phyloP scores from a whole-genome alignment of 2,329 filamentous ascomycete genomes.

The Geosmithia flava region DNA sequence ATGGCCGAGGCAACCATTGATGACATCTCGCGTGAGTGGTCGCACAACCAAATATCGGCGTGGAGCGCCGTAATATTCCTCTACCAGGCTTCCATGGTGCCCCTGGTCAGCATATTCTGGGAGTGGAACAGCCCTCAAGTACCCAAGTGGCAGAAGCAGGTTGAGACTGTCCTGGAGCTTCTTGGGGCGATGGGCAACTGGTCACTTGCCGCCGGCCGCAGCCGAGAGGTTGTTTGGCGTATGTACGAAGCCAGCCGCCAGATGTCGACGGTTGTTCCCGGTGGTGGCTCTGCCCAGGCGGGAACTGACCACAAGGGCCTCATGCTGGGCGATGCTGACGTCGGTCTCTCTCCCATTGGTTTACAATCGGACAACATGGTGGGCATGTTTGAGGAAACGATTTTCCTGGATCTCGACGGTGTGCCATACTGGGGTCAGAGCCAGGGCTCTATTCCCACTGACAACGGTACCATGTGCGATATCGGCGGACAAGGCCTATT shows the following conservation, averaged over 20 bases:
- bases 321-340: constrained; percentile 22
- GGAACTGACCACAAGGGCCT: constrained; percentile 13
- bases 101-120: constrained; percentile 62
- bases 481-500: constrained; percentile 18
- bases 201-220: constrained; percentile 50
- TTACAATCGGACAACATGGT: constrained; percentile 39
- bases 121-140: constrained; percentile 40
- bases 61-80: constrained; percentile 78
- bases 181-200: constrained; percentile 53
- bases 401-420: constrained; percentile 43
- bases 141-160: constrained; percentile 41
- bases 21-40: constrained; percentile 59
- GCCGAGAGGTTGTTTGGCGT: constrained; percentile 48
- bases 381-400: constrained; percentile 39
- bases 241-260: constrained; percentile 47
- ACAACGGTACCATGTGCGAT: constrained; percentile 11
- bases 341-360: constrained; percentile 39
- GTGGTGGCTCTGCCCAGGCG: constrained; percentile 5
- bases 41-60: constrained; percentile 61
- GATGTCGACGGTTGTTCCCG: constrained; percentile 5
- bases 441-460: constrained; percentile 3
- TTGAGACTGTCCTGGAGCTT: constrained; percentile 45
- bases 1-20: constrained; percentile 60
- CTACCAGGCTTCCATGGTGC: constrained; percentile 71
- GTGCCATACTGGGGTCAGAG: constrained; percentile 35